Percentiles rank a stretch among this genome's conserved stretches.
These are phyloP conservation scores for Skeletonema tropicum DNA, from an alignment of 108 stramenopile species.

Conservation along the genomic window DNA sequence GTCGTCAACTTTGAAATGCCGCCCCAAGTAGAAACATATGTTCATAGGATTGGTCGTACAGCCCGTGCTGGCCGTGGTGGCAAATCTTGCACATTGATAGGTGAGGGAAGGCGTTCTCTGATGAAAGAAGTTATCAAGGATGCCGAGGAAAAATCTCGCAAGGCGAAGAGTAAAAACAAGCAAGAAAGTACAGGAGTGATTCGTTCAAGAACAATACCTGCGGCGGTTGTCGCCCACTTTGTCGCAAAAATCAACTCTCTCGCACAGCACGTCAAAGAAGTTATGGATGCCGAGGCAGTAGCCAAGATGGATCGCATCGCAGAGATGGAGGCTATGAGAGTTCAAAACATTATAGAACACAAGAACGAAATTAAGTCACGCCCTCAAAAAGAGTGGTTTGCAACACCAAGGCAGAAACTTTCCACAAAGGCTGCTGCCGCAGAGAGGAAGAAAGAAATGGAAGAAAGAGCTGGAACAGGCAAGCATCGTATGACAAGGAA, in stretches of 20 bases:
- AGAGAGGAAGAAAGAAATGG: slow-evolving; percentile 68
- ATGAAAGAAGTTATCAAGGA: slow-evolving; percentile 93
- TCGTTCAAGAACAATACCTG: slow-evolving; percentile 83
- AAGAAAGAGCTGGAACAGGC: slow-evolving; percentile 81
- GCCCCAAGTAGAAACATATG: slow-evolving; percentile 83
- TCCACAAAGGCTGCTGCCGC: slow-evolving; percentile 65
- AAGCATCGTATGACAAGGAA: slow-evolving; percentile 89
- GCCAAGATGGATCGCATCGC: slow-evolving; percentile 86
- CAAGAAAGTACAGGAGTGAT: slow-evolving; percentile 58
- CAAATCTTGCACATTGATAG: slow-evolving; percentile 91
- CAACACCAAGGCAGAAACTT: slow-evolving; percentile 61
- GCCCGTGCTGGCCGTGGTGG: slow-evolving; percentile 85
- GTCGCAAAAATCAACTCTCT: slow-evolving; percentile 85
- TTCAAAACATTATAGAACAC: slow-evolving; percentile 86
- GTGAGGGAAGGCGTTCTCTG: slow-evolving; percentile 85
- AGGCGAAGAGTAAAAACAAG: slow-evolving; percentile 17
- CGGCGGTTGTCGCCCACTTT: slow-evolving; percentile 78
- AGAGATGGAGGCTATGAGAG: slow-evolving; percentile 86
- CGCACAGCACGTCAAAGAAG: slow-evolving; percentile 77
- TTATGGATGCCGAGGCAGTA: slow-evolving; percentile 83
- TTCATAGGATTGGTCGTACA: slow-evolving; percentile 92
- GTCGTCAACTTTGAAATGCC: slow-evolving; percentile 81
- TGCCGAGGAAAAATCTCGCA: slow-evolving; percentile 65
- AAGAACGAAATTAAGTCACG: slow-evolving; percentile 70
- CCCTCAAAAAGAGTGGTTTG: slow-evolving; percentile 88